Evolutionary conservation across 2,329 filamentous ascomycete species (phyloP), one percentile per base, ranked within the genome.

Genomic region (Cadophora sp.): DNA sequence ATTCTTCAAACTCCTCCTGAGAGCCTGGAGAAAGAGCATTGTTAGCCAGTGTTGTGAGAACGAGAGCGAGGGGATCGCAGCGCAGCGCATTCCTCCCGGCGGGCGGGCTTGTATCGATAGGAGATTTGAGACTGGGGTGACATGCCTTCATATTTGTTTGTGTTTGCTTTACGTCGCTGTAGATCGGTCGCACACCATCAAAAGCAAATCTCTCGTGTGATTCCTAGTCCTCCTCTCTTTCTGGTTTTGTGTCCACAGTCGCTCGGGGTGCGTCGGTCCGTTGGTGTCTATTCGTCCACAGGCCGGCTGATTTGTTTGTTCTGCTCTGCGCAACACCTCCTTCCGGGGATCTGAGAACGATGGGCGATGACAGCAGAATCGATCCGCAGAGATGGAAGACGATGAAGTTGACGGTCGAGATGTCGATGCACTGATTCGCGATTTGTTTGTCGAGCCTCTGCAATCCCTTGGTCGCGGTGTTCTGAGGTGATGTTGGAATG

Each of bases 1-100:
- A 77, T 87, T 87, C 82, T 92, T 92, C 79, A 92, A 85, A 71
- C 89, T 91, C 79, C 89, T 85, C 77, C 90, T 85, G 80, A 92
- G 85, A 75, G 84, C 85, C 86, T 87, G 76, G 66, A 73, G 59
- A 51, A 73, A 63, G 22, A 64, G 68, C 67, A 73, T 66, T 58
- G 71, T 77, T 70, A 77, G 76, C 62, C 48, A 51, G 58, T 51
- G 53, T 37, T 37, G 27, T 51, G 62, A 58, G 29, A 55, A 22
- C 53, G n/a, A 24, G 19, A 11, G 19, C 11, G 55, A 58, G 37
- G 46, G 6, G 40, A 60, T 60, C 53, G 40, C 63, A 26, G 53
- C 12, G 22, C 43, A 43, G 56, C 60, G 24, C 40, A 31, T 51
- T 34, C 37, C 29, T 56, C 56, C 14, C 9, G 51, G 46, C n/a